Evolutionary conservation across 2,329 filamentous ascomycete genomes (phyloP).

Genomic region (Eutypella sp.): DNA sequence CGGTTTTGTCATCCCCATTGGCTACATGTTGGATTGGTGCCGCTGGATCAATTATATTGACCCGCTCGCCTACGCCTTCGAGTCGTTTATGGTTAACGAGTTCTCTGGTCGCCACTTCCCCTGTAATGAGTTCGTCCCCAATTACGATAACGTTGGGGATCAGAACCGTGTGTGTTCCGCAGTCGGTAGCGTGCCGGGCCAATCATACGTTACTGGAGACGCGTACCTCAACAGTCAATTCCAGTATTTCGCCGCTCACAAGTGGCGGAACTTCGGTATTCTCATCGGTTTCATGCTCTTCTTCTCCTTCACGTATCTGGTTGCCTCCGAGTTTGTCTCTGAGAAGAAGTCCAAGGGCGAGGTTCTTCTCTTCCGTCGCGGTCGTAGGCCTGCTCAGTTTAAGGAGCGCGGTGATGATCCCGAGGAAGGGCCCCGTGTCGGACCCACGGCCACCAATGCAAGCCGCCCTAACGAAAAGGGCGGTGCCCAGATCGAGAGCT

Average conservation of each 20-base stretch:
- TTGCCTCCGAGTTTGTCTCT: slow-evolving; percentile 61
- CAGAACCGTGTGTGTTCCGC: slow-evolving; percentile 51
- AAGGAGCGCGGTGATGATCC: slow-evolving; percentile 52
- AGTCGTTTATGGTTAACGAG: slow-evolving; percentile 78
- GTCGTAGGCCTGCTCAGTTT: slow-evolving; percentile 54
- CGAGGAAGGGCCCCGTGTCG: slow-evolving; percentile 47
- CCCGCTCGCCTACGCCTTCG: slow-evolving; percentile 75
- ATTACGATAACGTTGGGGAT: slow-evolving; percentile 31
- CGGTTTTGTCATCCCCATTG: slow-evolving; percentile 60
- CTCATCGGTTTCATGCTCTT: slow-evolving; percentile 60
- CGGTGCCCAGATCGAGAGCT: slow-evolving; percentile 39
- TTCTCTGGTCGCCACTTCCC: slow-evolving; percentile 61
- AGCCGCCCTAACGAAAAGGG: slow-evolving; percentile 36
- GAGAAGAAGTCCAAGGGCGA: slow-evolving; percentile 70
- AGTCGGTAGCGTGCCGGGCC: slow-evolving; percentile 53
- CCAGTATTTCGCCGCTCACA: slow-evolving; percentile 52
- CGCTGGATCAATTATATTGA: slow-evolving; percentile 81
- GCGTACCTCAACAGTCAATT: slow-evolving; percentile 51
- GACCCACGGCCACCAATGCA: slow-evolving; percentile 40
- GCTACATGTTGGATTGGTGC: slow-evolving; percentile 75
- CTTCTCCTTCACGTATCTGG: slow-evolving; percentile 57
- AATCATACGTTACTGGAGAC: slow-evolving; percentile 50
- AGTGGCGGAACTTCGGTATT: slow-evolving; percentile 70
- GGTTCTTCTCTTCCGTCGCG: slow-evolving; percentile 68
- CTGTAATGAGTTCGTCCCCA: slow-evolving; percentile 38